These are phyloP conservation scores for Cyphellophora attinorum DNA, from an alignment of 2,329 filamentous ascomycete genomes.

Conservation along the genomic window DNA sequence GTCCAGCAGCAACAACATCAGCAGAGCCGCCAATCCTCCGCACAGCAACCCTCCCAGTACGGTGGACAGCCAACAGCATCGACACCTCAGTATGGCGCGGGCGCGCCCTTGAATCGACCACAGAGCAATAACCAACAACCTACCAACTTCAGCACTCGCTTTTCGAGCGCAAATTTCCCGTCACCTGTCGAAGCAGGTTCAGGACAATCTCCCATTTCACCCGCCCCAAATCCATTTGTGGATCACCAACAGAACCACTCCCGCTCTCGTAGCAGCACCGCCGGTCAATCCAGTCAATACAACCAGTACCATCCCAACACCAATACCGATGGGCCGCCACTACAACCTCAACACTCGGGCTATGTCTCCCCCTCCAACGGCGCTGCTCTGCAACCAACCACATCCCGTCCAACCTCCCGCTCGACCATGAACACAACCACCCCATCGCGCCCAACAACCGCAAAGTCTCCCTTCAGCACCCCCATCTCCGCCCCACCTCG, in stretches of 20 bases:
- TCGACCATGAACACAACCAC: constrained; percentile 6
- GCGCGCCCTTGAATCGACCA: neutral
- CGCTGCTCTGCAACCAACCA: too few relatives aligned
- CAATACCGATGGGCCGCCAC: constrained; percentile 1
- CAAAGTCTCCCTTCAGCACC: constrained; percentile 17
- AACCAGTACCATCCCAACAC: constrained; percentile 15
- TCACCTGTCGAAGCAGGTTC: constrained; percentile 5
- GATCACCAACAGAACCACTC: neutral
- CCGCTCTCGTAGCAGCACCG: constrained; percentile 17
- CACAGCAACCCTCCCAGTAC: neutral
- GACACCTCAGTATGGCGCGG: too few relatives aligned
- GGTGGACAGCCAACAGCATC: too few relatives aligned
- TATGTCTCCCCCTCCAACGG: constrained; percentile 4
- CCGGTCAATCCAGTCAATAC: constrained; percentile 11
- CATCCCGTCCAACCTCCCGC: constrained; percentile 15
- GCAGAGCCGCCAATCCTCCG: neutral
- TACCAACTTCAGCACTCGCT: constrained; percentile 9
- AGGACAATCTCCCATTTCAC: neutral
- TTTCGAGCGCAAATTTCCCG: constrained; percentile 12
- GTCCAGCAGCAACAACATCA: constrained; percentile 5
- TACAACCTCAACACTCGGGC: constrained; percentile 13
- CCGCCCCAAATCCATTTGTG: constrained; percentile 1
- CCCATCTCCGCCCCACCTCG: constrained; percentile 15
- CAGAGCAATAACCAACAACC: constrained; percentile 1
- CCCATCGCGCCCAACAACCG: constrained; percentile 11